Base-by-base conservation (phyloP, 306 rosid genomes). In the Lathyrus aphaca region DNA sequence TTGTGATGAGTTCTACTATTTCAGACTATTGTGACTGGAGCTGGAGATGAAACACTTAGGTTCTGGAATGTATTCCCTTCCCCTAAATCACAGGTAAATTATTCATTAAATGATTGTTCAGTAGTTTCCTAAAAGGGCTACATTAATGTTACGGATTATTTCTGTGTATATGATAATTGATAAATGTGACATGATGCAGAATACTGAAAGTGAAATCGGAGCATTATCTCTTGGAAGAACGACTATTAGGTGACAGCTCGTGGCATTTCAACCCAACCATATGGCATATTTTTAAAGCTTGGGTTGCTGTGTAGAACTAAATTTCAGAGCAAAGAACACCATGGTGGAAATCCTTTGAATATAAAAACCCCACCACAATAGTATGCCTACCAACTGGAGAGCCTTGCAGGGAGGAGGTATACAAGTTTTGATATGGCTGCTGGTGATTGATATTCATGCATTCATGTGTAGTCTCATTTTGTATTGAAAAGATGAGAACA, bases 21-120 rank as follows among this genome's bases (percentile, higher is more conserved):
- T 79, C 89, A 95, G 99, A 95, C 96, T 45, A 89, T 95, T 75
- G 99, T 95, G 69, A 95, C 99, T 1, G 99, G 99, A 73, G 99
- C 97, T n/a, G 99, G 99, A 69, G 99, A 95, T 72, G 99, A 95
- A 80, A 95, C 99, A 12, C 97, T 91, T 16, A 86, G 97, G 82
- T 95, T 91, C 77, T 95, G 99, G 99, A 91, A 91, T 42, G 97
- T 95, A 40, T 95, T 95, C 64, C 99, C 97, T 62, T 91, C 96
- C 67, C 97, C 97, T 35, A 95, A 95, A 81, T 95, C 99, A 46
- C 95, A 95, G 95, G 99, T 91, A 91, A 87, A 62, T 51, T 53
- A 39, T 51, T 72, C 73, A 48, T 15, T 63, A 15, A 66, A 40
- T 15, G 57, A 29, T 43, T 53, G 66, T 23, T 23, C 25, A 23